Conservation (phyloP, 176 grass and related monocot genomes). For the Eragrostis nindensis region DNA sequence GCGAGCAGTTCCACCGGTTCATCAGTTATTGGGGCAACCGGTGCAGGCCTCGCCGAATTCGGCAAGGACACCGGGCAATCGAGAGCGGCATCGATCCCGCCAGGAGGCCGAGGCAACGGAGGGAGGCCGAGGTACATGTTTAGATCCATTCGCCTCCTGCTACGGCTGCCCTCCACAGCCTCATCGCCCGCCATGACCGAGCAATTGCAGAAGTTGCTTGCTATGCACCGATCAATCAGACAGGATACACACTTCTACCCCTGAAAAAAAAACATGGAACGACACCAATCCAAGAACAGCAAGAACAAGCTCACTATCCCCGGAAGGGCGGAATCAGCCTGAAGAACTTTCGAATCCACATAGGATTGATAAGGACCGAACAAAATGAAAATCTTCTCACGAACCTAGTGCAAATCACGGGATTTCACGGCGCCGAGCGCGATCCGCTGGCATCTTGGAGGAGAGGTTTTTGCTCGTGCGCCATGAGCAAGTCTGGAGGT, state of each 20-base stretch:
- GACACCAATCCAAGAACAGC: conserved; percentile 17
- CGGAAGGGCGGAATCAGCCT: not conserved
- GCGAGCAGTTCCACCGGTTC: not conserved
- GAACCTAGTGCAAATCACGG: not conserved
- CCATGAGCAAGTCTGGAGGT: not conserved
- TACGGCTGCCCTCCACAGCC: conserved; percentile 29
- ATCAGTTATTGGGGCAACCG: not conserved
- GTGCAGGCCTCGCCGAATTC: not conserved
- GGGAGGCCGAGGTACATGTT: conserved; percentile 68
- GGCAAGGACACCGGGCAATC: not conserved
- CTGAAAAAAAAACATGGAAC: conserved; percentile 3
- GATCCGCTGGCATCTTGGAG: conserved; percentile 7
- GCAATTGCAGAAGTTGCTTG: not conserved
- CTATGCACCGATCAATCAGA: not conserved
- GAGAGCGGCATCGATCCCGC: conserved; percentile 26
- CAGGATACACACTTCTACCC: not conserved
- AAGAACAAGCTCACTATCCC: not conserved
- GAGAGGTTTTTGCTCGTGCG: not conserved
- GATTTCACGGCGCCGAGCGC: not conserved
- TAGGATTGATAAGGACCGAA: conserved; percentile 5
- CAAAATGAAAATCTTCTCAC: conserved; percentile 27
- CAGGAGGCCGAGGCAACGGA: conserved; percentile 48
- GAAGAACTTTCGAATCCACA: not conserved
- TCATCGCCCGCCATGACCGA: conserved; percentile 37
- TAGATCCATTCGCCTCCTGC: conserved; percentile 59